Conservation (phyloP, 2,329 filamentous ascomycete species). For the Penicillium sclerotiorum region DNA sequence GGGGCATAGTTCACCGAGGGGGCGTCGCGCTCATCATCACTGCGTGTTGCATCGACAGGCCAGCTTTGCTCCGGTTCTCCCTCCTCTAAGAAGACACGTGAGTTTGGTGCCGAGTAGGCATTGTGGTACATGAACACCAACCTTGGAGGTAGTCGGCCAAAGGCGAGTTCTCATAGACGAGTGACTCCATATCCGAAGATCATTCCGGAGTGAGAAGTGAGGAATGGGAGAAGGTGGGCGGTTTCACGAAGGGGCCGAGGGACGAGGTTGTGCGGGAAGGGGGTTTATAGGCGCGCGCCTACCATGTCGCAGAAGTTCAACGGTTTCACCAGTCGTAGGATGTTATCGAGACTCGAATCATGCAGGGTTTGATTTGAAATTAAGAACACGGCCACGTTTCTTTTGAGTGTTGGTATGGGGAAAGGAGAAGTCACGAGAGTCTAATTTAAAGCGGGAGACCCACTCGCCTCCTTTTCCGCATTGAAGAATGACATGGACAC, state of each 20-base stretch:
- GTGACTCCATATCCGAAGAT: slow-evolving; percentile 71
- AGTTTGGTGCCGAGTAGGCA: slow-evolving; percentile 7
- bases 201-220: slow-evolving; percentile 30
- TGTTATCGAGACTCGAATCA: background rate
- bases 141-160: slow-evolving; percentile 89
- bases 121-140: slow-evolving; percentile 45
- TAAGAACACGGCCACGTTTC: slow-evolving; percentile 20
- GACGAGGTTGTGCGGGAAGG: slow-evolving; percentile 97
- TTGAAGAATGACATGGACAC: slow-evolving; percentile 12
- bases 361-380: slow-evolving; percentile 2
- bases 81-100: slow-evolving; percentile 40
- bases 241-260: slow-evolving; percentile 23
- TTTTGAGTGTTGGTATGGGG: slow-evolving; percentile 26
- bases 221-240: slow-evolving; percentile 21
- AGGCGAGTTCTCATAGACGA: slow-evolving; percentile 84
- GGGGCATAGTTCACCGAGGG: slow-evolving; percentile 51
- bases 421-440: slow-evolving; percentile 32
- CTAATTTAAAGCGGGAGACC: slow-evolving; percentile 24
- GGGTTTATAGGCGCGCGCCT: slow-evolving; percentile 77
- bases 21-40: slow-evolving; percentile 32
- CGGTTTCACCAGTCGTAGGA: slow-evolving; percentile 10
- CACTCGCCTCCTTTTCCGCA: slow-evolving; percentile 24
- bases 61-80: slow-evolving; percentile 48
- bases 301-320: slow-evolving; percentile 19
- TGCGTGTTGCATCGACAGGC: slow-evolving; percentile 35